Evolutionary conservation across 192 early-diverging fungal species (phyloP).

Genomic region (Backusella morwellensis): DNA sequence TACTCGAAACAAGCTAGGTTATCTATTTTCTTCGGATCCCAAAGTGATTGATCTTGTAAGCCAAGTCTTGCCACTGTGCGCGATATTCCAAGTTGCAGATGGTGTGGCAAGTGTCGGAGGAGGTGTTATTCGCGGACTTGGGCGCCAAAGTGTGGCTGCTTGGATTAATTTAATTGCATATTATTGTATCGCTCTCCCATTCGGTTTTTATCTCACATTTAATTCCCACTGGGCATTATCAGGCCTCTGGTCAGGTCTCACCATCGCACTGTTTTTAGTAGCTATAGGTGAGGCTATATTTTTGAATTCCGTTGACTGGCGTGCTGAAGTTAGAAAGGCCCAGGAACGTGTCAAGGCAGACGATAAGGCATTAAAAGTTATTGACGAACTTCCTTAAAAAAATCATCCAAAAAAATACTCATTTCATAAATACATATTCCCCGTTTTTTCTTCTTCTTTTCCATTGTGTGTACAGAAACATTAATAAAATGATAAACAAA

Average conservation of each 20-base stretch:
- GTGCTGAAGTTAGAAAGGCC: neutral
- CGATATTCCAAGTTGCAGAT: conserved; percentile 63
- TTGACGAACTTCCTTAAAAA: neutral
- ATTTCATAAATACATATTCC: neutral
- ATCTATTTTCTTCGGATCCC: conserved; percentile 63
- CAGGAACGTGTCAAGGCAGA: neutral
- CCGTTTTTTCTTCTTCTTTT: neutral
- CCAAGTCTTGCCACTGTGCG: conserved; percentile 70
- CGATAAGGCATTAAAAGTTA: neutral
- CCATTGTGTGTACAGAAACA: neutral
- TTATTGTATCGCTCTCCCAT: conserved; percentile 55
- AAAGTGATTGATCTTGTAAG: conserved; percentile 70
- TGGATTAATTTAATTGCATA: conserved; percentile 52
- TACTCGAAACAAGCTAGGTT: conserved; percentile 56
- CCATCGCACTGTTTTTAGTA: conserved; percentile 30
- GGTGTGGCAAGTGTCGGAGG: conserved; percentile 46
- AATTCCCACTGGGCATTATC: conserved; percentile 36
- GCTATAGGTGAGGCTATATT: conserved; percentile 1
- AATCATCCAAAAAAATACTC: neutral
- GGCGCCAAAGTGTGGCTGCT: conserved; percentile 53
- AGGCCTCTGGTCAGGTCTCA: conserved; percentile 53
- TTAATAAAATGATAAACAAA: neutral
- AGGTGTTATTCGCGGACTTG: conserved; percentile 53
- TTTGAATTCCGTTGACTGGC: conserved; percentile 10
- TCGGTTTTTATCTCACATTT: conserved; percentile 55